Conservation (phyloP, 2,329 filamentous ascomycete genomes). For the Diplodia seriata region DNA sequence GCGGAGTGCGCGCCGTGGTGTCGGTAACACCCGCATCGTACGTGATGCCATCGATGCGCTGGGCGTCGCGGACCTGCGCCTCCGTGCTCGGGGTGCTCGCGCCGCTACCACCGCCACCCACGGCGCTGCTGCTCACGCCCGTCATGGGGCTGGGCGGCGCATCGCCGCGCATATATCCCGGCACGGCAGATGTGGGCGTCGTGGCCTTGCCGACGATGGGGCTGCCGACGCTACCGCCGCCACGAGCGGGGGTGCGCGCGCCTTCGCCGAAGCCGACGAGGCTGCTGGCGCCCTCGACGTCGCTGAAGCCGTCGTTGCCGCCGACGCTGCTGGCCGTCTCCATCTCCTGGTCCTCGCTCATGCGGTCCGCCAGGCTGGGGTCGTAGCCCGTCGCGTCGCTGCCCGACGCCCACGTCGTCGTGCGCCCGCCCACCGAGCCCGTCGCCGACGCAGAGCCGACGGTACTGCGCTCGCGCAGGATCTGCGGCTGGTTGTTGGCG, state of each 20-base stretch:
- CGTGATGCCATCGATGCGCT: conserved; percentile 55
- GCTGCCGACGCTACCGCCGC: conserved; percentile 75
- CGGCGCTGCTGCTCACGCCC: conserved; percentile 38
- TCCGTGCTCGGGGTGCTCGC: conserved; percentile 44
- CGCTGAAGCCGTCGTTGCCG: conserved; percentile 80
- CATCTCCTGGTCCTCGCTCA: conserved; percentile 71
- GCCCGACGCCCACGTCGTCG: conserved; percentile 68
- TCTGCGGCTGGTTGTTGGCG: conserved; percentile 67
- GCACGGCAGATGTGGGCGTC: conserved; percentile 32
- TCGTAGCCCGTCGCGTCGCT: conserved; percentile 60
- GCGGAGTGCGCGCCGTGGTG: conserved; percentile 47
- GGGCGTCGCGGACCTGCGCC: conserved; percentile 50
- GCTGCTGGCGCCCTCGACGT: conserved; percentile 78
- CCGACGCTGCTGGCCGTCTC: conserved; percentile 67
- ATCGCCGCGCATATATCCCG: conserved; percentile 24
- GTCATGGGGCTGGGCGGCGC: conserved; percentile 41
- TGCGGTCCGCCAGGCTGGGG: conserved; percentile 66
- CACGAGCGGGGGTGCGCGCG: conserved; percentile 63
- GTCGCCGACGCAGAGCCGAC: conserved; percentile 91
- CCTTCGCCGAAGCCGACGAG: conserved; percentile 93
- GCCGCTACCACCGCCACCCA: conserved; percentile 38
- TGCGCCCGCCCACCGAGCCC: conserved; percentile 73
- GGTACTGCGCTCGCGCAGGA: conserved; percentile 80
- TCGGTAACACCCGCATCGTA: conserved; percentile 53
- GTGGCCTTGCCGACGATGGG: conserved; percentile 67